phyloP scores from a whole-genome alignment of 768 basidiomycete genomes.

The Tulasnella sp. region DNA sequence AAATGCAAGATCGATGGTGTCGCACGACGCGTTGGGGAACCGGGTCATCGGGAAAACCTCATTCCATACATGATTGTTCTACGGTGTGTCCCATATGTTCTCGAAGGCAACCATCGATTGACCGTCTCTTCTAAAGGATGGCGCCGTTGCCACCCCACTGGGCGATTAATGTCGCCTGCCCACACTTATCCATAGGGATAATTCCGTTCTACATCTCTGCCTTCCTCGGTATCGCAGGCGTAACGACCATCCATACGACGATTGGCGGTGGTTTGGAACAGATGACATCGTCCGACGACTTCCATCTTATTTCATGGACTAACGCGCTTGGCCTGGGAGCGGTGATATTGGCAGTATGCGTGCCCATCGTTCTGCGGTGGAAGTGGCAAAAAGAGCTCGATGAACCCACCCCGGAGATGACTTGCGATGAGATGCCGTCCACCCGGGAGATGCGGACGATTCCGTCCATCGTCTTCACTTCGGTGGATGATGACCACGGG shows the following conservation, averaged over 20 bases:
- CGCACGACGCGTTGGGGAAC: conserved; percentile 54
- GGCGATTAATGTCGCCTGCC: conserved; percentile 86
- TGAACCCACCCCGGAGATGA: conserved; percentile 26
- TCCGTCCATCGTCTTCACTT: no score
- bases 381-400: conserved; percentile 58
- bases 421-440: no score
- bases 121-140: conserved; percentile 38
- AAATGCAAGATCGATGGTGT: conserved; percentile 70
- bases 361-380: conserved; percentile 79
- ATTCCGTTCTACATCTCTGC: conserved; percentile 83
- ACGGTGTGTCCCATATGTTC: conserved; percentile 19
- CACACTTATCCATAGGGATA: conserved; percentile 79
- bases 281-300: conserved; percentile 89
- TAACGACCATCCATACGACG: conserved; percentile 85
- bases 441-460: no score
- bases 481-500: no score
- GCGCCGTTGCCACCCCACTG: conserved; percentile 85
- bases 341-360: conserved; percentile 77
- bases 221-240: conserved; percentile 81
- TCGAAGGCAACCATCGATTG: not conserved
- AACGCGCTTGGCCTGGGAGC: conserved; percentile 79
- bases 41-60: conserved; percentile 63
- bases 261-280: conserved; percentile 82
- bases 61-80: conserved; percentile 87
- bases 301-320: conserved; percentile 82